Evolutionary conservation across 23 red algal genomes (phyloP), one percentile per base, ranked within the genome.

Genomic region (Gracilaria vermiculophylla): DNA sequence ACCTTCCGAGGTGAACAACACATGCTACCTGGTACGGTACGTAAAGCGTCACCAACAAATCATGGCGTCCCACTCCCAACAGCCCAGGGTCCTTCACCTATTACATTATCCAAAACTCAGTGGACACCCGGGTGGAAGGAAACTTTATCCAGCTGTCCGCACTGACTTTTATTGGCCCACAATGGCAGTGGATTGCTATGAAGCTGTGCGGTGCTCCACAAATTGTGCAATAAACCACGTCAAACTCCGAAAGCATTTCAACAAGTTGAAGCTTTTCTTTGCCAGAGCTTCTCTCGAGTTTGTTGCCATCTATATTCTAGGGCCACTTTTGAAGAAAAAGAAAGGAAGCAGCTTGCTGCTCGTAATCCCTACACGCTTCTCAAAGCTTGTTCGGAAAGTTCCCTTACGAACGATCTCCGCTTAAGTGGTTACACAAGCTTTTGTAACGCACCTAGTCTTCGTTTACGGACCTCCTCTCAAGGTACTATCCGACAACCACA

Each of bases 401-500:
- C 75, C 75, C 3, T 28, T 79, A 20, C 27, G 35, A 49, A 0
- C 8, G 43, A 79, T 79, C 15, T 31, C 75, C 48, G 75, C 75
- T 4, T 29, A 21, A 5, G n/a, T 36, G 13, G 29, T 79, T 16
- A 28, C 50, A 27, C 34, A 55, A 17, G 40, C 17, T 12, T 54
- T 79, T n/a, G 33, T 79, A n/a, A 36, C 31, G 24, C 75, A 47
- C 43, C 12, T 5, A 12, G 43, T 47, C 5, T 47, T 47, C 12
- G 12, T 47, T 8, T 8, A 47, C 64, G 56, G 80, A 1, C 80
- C 56, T 19, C 77, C 80, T 3, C 37, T 53, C 8, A 19, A 48
- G n/a, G 25, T 84, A 6, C 34, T 84, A 21, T 69, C 80, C 15
- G 80, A 84, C 42, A 69, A 84, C 43, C 36, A 57, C 28, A 41